Evolutionary conservation across 78 protist genomes (phyloP).

Genomic region (Dictyostelium purpureum): DNA sequence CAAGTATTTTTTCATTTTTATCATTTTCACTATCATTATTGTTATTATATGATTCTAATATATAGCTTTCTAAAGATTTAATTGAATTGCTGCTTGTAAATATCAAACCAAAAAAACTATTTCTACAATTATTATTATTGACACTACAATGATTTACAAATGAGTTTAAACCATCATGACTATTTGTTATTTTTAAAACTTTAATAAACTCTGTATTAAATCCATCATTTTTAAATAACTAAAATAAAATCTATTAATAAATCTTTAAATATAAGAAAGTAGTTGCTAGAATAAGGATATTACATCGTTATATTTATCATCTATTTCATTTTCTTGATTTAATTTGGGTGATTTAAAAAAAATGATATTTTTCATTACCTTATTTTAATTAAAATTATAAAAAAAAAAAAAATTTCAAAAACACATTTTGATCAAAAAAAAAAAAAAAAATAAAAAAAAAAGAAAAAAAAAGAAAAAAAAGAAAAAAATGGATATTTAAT

Average conservation of each 20-base stretch:
- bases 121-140: background rate
- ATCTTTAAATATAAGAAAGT: background rate
- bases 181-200: background rate
- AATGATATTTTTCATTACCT: background rate
- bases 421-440: no score
- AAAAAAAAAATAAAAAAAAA: background rate
- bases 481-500: background rate
- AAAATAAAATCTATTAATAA: background rate
- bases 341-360: constrained; percentile 4
- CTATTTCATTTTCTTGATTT: background rate
- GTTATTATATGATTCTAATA: background rate
- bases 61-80: background rate
- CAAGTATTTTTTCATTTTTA: background rate
- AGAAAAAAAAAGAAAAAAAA: background rate
- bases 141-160: background rate
- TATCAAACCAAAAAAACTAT: background rate
- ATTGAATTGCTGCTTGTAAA: constrained; percentile 11
- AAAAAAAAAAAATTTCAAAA: background rate
- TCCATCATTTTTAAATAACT: background rate
- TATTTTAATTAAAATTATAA: background rate
- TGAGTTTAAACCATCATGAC: background rate
- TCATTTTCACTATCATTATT: background rate
- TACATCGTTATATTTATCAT: background rate
- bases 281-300: background rate
- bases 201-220: background rate